These are phyloP conservation scores for Claviceps sp. DNA, from an alignment of 2,329 filamentous ascomycete genomes.

Conservation along the genomic window DNA sequence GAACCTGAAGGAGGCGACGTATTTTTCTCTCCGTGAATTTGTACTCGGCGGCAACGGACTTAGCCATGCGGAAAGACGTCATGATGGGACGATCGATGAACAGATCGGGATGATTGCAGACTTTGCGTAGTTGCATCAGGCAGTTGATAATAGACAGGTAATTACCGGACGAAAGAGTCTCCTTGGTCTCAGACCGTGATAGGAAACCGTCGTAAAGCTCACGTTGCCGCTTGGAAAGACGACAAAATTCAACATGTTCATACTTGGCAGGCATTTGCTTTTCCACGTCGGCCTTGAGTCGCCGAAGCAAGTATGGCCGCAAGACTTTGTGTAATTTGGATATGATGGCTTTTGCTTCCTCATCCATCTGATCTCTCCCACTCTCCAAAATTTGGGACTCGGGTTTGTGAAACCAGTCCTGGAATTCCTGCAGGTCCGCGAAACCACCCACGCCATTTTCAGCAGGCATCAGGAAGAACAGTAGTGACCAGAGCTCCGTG, in stretches of 20 bases:
- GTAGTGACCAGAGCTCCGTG: conserved; percentile 88
- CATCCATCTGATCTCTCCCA: conserved; percentile 84
- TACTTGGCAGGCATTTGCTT: conserved; percentile 99
- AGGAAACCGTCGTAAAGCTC: conserved; percentile 96
- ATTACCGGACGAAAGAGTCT: conserved; percentile 81
- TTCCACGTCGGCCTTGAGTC: conserved; percentile 91
- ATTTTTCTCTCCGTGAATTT: conserved; percentile 59
- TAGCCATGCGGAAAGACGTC: conserved; percentile 86
- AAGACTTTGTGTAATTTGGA: conserved; percentile 88
- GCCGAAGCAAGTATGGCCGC: conserved; percentile 77
- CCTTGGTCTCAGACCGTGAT: conserved; percentile 75
- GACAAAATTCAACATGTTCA: conserved; percentile 92
- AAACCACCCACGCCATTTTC: conserved; percentile 81
- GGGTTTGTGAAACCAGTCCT: conserved; percentile 88
- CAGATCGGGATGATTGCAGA: conserved; percentile 95
- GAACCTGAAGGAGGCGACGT: conserved; percentile 46
- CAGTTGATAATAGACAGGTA: conserved; percentile 98
- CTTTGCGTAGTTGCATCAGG: conserved; percentile 91
- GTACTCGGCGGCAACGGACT: conserved; percentile 62
- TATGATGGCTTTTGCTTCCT: conserved; percentile 84
- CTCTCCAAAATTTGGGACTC: conserved; percentile 95
- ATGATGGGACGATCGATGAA: conserved; percentile 95
- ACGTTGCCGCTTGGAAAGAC: conserved; percentile 85
- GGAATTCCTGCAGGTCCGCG: conserved; percentile 89
- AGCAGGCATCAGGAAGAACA: conserved; percentile 93